Percentiles rank a stretch among this genome's conserved stretches.
Evolutionary conservation across 768 basidiomycete genomes (phyloP).

Genomic region (Ramaria sp.): DNA sequence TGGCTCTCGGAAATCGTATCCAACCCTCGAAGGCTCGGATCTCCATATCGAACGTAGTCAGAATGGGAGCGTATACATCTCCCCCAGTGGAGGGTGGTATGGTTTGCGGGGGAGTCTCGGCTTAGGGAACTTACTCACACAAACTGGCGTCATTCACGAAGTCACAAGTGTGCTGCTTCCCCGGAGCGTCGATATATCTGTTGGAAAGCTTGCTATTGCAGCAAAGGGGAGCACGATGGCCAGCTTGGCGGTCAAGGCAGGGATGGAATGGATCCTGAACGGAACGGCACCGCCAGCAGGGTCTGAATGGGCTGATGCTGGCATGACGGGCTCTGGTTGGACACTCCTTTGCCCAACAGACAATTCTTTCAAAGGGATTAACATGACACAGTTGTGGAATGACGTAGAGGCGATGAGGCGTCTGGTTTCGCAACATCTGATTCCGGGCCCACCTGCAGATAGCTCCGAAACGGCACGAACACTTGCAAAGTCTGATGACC

Average conservation of each 20-base stretch:
- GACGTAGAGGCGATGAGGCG: slow-evolving; percentile 40
- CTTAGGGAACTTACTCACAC: slow-evolving; percentile 62
- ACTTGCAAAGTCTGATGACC: slow-evolving; percentile 24
- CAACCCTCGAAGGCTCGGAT: slow-evolving; percentile 79
- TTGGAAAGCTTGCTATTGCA: slow-evolving; percentile 85
- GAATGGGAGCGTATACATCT: slow-evolving; percentile 35
- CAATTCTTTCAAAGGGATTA: slow-evolving; percentile 79
- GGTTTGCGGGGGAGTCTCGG: slow-evolving; percentile 51
- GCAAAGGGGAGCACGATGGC: slow-evolving; percentile 86
- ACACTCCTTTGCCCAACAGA: slow-evolving; percentile 88
- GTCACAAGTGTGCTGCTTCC: slow-evolving; percentile 80
- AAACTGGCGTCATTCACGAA: slow-evolving; percentile 87
- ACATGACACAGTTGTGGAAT: slow-evolving; percentile 63
- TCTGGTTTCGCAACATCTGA: slow-evolving; percentile 70
- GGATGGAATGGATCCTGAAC: slow-evolving; percentile 84
- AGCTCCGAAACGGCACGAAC: slow-evolving; percentile 8
- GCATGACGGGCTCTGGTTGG: slow-evolving; percentile 51
- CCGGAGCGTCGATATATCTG: slow-evolving; percentile 71
- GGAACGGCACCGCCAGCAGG: slow-evolving; percentile 69
- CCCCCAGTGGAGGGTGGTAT: slow-evolving; percentile 70
- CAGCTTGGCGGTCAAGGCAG: slow-evolving; percentile 71
- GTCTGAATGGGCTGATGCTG: slow-evolving; percentile 49
- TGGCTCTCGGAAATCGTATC: slow-evolving; percentile 61
- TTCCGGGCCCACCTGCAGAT: slow-evolving; percentile 28
- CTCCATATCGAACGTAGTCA: slow-evolving; percentile 53